Evolutionary conservation across 2,329 filamentous ascomycete species (phyloP), one percentile per base, ranked within the genome.

Genomic region (Cladophialophora yegresii): DNA sequence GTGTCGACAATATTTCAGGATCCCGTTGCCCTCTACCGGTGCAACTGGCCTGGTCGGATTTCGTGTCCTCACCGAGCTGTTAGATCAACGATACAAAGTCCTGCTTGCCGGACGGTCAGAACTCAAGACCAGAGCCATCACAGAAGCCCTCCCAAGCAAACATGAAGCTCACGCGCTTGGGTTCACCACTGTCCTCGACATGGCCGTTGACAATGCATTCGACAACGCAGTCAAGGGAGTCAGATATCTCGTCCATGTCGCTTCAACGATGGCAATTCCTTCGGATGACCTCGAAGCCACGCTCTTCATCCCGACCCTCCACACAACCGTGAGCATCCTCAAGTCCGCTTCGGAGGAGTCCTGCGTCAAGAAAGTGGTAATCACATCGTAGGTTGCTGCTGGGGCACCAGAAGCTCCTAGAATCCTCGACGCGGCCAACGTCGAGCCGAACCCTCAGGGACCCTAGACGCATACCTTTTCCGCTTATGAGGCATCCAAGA

Each of bases 361-460:
- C 1, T 49, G 63, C 12, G 66, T 75, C 8, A 71, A 70, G 47
- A 73, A 79, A 26, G 74, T 84, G n/a, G 77, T 84, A 4, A 73
- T 82, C 10, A 83, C 81, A 16, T 81, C 78, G 59, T 83, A 80
- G 13, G 82, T 83, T 64, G 82, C 80, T 3, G 73, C 77, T 45
- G 78, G 83, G 60, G 12, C n/a, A 30, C 33, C 53, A 8, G n/a
- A n/a, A 3, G 30, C 10, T 3, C n/a, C 30, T 5, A 47, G 50
- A 22, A 6, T 33, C 23, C 33, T 56, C 43, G 50, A 47, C 32
- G 36, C 51, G 20, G 32, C 56, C 12, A 28, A 57, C 22, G 16
- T 58, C 43, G 36, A 49, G 8, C 23, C 56, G 1, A 20, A 55
- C 28, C 59, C 59, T 4, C n/a, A 51, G 12, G 43, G 43, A 7